Evolutionary conservation across 768 basidiomycete species (phyloP).

Genomic region (Arthromyces matolae): DNA sequence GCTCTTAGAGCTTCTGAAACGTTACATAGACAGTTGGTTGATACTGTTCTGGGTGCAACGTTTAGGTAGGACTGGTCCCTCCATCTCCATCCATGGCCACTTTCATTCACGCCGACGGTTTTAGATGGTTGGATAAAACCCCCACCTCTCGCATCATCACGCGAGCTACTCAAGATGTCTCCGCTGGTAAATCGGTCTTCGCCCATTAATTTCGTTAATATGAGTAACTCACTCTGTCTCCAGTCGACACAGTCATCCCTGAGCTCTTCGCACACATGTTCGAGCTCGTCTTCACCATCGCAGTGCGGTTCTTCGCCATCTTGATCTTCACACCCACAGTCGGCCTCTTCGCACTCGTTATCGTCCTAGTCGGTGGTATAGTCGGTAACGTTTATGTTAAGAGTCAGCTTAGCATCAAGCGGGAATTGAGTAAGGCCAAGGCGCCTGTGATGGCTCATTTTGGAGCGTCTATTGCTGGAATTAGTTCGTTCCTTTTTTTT

Average conservation of each 20-base stretch:
- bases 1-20: neutral
- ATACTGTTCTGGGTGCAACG: slow-evolving; percentile 55
- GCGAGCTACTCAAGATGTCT: slow-evolving; percentile 62
- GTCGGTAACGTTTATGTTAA: slow-evolving; percentile 40
- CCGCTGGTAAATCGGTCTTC: slow-evolving; percentile 23
- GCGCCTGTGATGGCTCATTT: slow-evolving; percentile 30
- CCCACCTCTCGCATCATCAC: slow-evolving; percentile 54
- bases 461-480: slow-evolving; percentile 53
- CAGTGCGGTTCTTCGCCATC: slow-evolving; percentile 8
- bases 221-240: slow-evolving; percentile 14
- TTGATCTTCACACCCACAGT: slow-evolving; percentile 8
- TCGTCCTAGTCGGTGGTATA: slow-evolving; percentile 33
- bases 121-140: slow-evolving; percentile 46
- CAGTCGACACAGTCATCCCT: slow-evolving; percentile 45
- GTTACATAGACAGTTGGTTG: slow-evolving; percentile 41
- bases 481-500: slow-evolving; percentile 23
- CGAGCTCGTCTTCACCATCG: slow-evolving; percentile 4
- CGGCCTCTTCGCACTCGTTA: slow-evolving; percentile 7
- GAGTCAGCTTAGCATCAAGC: slow-evolving; percentile 43
- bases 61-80: slow-evolving; percentile 37
- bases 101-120: too few relatives aligned
- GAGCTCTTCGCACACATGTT: slow-evolving; percentile 16
- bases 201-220: neutral
- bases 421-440: slow-evolving; percentile 41
- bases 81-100: too few relatives aligned